phyloP scores from a whole-genome alignment of 169 alveolate species.

The Plasmodium berghei region DNA sequence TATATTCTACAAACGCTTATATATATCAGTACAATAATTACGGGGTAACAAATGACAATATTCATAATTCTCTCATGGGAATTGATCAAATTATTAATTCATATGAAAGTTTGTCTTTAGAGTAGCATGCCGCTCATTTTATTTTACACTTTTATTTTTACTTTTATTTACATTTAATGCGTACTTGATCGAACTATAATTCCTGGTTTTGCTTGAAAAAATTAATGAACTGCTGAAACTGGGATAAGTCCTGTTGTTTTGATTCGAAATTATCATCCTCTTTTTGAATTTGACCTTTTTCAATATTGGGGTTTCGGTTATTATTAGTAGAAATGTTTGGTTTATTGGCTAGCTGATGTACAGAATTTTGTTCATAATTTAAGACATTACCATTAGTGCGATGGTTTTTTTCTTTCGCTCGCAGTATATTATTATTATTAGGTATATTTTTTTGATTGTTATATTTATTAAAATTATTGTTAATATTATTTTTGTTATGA shows the following conservation, averaged over 20 bases:
- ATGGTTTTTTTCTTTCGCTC: no score
- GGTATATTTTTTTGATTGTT: neutral
- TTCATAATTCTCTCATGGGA: slow-evolving; percentile 39
- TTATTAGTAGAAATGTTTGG: no score
- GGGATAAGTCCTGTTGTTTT: slow-evolving; percentile 26
- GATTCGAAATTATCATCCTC: neutral
- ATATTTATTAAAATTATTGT: neutral
- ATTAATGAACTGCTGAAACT: slow-evolving; percentile 54
- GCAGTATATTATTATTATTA: no score
- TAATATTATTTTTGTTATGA: slow-evolving; percentile 1
- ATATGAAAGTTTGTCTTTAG: slow-evolving; percentile 52
- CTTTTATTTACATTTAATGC: neutral
- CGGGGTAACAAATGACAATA: slow-evolving; percentile 73
- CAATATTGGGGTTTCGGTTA: neutral
- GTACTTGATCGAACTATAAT: neutral
- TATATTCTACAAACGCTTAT: slow-evolving; percentile 78
- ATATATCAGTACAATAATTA: slow-evolving; percentile 75
- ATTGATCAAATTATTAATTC: slow-evolving; percentile 41
- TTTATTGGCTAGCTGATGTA: no score
- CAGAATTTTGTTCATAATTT: no score
- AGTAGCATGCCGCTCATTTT: neutral
- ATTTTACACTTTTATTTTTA: neutral
- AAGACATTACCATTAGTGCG: no score
- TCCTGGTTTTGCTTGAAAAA: slow-evolving; percentile 51
- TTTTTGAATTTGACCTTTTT: neutral